These are phyloP conservation scores for Ulvella scutata DNA, from an alignment of 139 green algal species.

Conservation along the genomic window DNA sequence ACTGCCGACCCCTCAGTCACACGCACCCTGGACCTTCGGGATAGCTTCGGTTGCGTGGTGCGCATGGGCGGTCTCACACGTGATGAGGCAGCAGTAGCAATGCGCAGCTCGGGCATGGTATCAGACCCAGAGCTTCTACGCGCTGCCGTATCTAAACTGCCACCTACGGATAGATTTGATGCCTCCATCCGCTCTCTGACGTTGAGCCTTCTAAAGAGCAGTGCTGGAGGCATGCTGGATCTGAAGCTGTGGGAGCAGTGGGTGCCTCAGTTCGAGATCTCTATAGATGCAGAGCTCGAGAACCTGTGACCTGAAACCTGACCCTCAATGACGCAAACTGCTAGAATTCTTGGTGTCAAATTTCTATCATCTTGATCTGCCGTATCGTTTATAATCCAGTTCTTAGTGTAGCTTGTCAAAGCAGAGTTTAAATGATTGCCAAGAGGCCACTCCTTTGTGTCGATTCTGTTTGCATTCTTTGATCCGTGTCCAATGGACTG, in stretches of 20 bases:
- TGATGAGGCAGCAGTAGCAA: background rate
- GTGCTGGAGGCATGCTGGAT: background rate
- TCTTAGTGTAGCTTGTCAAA: no score
- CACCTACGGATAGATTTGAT: background rate
- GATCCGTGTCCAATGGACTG: no score
- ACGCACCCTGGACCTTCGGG: background rate
- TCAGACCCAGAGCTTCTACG: background rate
- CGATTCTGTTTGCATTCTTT: no score
- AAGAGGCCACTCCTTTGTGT: no score
- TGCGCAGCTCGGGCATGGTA: background rate
- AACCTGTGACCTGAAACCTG: no score
- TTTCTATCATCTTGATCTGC: no score
- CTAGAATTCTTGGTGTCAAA: no score
- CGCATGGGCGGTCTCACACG: background rate
- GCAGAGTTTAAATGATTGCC: no score
- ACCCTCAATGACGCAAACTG: no score
- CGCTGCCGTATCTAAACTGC: background rate
- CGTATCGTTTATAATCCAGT: no score
- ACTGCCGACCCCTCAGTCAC: constrained; percentile 25
- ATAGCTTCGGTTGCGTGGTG: background rate
- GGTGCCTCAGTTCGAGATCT: background rate
- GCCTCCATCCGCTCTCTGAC: background rate
- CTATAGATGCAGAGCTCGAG: no score
- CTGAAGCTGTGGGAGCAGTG: background rate
- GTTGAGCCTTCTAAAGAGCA: background rate